These are phyloP conservation scores for Mycena sp. DNA, from an alignment of 1,284 basidiomycete genomes.

Conservation along the genomic window DNA sequence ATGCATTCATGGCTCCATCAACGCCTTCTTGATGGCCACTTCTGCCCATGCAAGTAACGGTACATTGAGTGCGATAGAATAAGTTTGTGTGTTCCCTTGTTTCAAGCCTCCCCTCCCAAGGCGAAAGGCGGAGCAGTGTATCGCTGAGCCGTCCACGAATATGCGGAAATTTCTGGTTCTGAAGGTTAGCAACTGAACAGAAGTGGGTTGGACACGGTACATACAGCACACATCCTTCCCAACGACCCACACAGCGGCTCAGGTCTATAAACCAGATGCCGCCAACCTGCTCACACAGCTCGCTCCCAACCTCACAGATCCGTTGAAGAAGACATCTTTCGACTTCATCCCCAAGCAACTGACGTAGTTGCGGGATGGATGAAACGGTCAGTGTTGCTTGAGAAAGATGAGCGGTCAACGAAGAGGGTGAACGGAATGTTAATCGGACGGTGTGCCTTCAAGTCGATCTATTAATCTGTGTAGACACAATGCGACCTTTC, in stretches of 20 bases:
- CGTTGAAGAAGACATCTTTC: slow-evolving; percentile 70
- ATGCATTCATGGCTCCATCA: slow-evolving; percentile 28
- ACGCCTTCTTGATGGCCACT: slow-evolving; percentile 50
- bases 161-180: slow-evolving; percentile 70
- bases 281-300: slow-evolving; percentile 60
- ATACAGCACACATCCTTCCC: slow-evolving; percentile 79
- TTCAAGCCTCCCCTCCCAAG: slow-evolving; percentile 52
- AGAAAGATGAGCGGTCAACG: slow-evolving; percentile 74
- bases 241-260: slow-evolving; percentile 76
- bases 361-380: slow-evolving; percentile 77
- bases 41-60: slow-evolving; percentile 62
- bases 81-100: slow-evolving; percentile 53
- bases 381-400: slow-evolving; percentile 78
- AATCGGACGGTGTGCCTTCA: slow-evolving; percentile 71
- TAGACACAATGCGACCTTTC: too few species aligned
- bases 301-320: slow-evolving; percentile 72
- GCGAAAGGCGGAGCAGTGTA: slow-evolving; percentile 66
- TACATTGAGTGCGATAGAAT: slow-evolving; percentile 42
- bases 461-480: too few species aligned
- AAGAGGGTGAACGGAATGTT: slow-evolving; percentile 76
- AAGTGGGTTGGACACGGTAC: slow-evolving; percentile 41
- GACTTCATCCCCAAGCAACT: slow-evolving; percentile 79
- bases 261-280: slow-evolving; percentile 83
- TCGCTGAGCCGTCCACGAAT: slow-evolving; percentile 56
- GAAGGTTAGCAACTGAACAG: neutral